Evolutionary conservation across 169 alveolate genomes (phyloP).

Genomic region (Perkinsus marinus): DNA sequence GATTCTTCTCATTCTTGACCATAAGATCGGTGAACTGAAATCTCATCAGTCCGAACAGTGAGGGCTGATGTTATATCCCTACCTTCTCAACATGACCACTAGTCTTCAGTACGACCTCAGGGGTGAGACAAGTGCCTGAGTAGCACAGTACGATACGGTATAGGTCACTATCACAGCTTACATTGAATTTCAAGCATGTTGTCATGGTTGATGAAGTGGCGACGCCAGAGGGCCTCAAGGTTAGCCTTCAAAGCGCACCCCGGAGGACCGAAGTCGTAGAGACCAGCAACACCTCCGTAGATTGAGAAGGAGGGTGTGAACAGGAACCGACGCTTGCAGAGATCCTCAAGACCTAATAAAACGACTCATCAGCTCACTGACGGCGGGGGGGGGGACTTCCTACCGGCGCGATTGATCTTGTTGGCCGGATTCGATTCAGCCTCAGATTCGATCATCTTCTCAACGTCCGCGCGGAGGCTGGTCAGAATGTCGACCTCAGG

Average conservation of each 20-base stretch:
- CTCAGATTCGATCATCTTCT: no score
- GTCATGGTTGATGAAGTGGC: constrained; percentile 85
- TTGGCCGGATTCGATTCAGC: no score
- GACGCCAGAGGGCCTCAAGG: constrained; percentile 85
- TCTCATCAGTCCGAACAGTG: no score
- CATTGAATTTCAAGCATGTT: constrained; percentile 82
- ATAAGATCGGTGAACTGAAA: constrained; percentile 85
- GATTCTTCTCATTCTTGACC: constrained; percentile 74
- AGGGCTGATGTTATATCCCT: no score
- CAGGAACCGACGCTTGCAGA: constrained; percentile 78
- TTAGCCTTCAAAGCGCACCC: constrained; percentile 88
- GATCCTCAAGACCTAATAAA: constrained; percentile 50
- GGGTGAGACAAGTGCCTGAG: constrained; percentile 74
- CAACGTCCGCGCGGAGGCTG: no score
- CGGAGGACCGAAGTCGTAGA: constrained; percentile 91
- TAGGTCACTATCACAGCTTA: neutral
- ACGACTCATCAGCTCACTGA: no score
- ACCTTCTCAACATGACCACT: constrained; percentile 85
- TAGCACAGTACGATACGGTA: neutral
- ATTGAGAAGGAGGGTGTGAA: constrained; percentile 79
- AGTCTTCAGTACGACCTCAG: constrained; percentile 80
- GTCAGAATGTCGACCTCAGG: no score
- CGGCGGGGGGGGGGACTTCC: no score
- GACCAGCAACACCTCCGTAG: constrained; percentile 92
- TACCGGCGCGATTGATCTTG: no score